Conservation (phyloP, 495 filamentous ascomycete genomes). For the Achaetomiella virescens region DNA sequence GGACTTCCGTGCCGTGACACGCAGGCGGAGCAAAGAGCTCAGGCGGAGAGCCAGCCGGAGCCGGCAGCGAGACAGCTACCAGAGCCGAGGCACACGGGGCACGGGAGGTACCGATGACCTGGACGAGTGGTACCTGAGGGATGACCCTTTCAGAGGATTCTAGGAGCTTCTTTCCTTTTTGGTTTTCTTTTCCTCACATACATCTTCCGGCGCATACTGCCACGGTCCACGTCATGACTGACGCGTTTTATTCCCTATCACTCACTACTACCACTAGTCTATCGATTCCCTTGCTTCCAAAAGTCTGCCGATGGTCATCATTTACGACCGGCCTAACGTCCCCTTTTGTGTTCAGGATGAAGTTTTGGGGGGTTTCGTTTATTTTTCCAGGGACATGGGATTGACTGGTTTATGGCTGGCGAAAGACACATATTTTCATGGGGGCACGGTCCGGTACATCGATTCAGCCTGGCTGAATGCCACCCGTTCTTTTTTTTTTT, state of each 20-base stretch:
- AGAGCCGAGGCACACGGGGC: conserved; percentile 39
- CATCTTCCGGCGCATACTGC: background rate
- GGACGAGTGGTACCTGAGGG: conserved; percentile 42
- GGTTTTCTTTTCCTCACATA: background rate
- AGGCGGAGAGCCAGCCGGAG: conserved; percentile 46
- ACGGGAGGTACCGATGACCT: conserved; percentile 39
- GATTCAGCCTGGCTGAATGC: background rate
- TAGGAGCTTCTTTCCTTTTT: conserved; percentile 16
- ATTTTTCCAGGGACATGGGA: background rate
- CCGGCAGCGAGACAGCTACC: conserved; percentile 43
- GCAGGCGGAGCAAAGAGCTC: conserved; percentile 44
- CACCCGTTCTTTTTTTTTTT: background rate
- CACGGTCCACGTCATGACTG: conserved; percentile 14
- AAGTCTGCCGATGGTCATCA: background rate
- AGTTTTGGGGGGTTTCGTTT: background rate
- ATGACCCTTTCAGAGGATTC: conserved; percentile 46
- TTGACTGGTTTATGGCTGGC: background rate
- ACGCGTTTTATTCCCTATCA: conserved; percentile 2
- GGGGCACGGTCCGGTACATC: background rate
- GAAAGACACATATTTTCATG: background rate
- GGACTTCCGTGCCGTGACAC: conserved; percentile 35
- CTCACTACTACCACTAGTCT: background rate
- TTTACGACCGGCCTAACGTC: background rate
- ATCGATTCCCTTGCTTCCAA: background rate
- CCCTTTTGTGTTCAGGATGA: too few species aligned